These are phyloP conservation scores for Aspergillus egyptiacus DNA, from an alignment of 495 filamentous ascomycete genomes.

Conservation along the genomic window DNA sequence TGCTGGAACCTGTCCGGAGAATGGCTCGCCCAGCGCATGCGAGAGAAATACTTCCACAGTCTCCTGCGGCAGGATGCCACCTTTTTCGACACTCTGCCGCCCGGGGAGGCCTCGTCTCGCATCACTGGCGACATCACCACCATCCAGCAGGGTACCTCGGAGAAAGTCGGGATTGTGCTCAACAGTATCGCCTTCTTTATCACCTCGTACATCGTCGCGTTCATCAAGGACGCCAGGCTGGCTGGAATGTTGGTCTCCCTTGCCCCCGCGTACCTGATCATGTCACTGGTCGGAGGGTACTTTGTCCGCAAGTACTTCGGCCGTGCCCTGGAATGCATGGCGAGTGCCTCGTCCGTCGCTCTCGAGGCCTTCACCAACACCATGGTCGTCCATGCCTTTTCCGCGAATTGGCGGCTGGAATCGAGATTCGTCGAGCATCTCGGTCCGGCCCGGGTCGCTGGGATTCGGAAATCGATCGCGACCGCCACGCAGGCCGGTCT, in stretches of 20 bases:
- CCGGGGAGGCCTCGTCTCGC: slow-evolving; percentile 53
- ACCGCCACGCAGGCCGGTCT: slow-evolving; percentile 52
- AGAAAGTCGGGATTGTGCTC: slow-evolving; percentile 59
- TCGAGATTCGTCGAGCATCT: slow-evolving; percentile 43
- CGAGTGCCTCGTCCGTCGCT: slow-evolving; percentile 41
- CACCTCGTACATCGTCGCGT: slow-evolving; percentile 55
- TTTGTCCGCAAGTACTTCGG: slow-evolving; percentile 53
- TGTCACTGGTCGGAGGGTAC: slow-evolving; percentile 53
- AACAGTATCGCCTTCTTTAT: slow-evolving; percentile 55
- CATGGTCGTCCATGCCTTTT: slow-evolving; percentile 44
- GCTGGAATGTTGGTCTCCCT: slow-evolving; percentile 46
- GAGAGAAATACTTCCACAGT: slow-evolving; percentile 49
- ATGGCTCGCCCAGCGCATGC: slow-evolving; percentile 57
- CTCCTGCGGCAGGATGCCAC: slow-evolving; percentile 53
- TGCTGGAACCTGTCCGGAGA: slow-evolving; percentile 59
- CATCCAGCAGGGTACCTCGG: slow-evolving; percentile 55
- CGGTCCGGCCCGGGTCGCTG: slow-evolving; percentile 38
- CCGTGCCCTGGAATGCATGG: slow-evolving; percentile 41
- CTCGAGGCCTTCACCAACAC: slow-evolving; percentile 42
- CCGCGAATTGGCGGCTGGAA: slow-evolving; percentile 42
- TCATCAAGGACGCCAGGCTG: slow-evolving; percentile 47
- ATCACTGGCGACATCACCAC: slow-evolving; percentile 53
- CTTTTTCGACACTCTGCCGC: slow-evolving; percentile 50
- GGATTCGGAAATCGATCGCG: slow-evolving; percentile 52
- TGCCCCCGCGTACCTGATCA: slow-evolving; percentile 60